These are phyloP conservation scores for Corymbia calophylla DNA, from an alignment of 441 rosid genomes.

Conservation along the genomic window DNA sequence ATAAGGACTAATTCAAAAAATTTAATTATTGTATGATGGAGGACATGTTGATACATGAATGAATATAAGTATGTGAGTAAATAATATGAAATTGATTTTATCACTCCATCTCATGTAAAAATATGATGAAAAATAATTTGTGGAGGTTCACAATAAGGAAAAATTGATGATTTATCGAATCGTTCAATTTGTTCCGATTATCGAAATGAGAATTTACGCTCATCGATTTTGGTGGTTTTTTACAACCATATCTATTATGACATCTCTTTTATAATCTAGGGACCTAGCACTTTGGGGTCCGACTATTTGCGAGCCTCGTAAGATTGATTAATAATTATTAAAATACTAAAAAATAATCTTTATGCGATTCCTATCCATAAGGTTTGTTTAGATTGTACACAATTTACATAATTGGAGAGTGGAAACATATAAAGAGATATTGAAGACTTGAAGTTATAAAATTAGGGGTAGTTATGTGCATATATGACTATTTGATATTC, in stretches of 20 bases:
- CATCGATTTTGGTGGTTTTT: background rate
- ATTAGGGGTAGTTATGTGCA: too few relatives aligned
- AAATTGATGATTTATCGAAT: background rate
- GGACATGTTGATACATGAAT: too few relatives aligned
- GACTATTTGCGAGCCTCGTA: background rate
- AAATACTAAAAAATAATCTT: background rate
- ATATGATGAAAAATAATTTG: background rate
- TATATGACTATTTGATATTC: too few relatives aligned
- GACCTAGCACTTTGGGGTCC: background rate
- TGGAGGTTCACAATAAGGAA: fast-evolving
- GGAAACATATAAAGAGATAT: background rate
- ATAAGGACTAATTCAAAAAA: background rate
- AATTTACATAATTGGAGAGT: too few relatives aligned
- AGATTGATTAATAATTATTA: background rate
- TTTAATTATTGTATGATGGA: too few relatives aligned
- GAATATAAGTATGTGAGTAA: background rate
- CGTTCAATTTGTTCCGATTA: background rate
- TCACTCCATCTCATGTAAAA: background rate
- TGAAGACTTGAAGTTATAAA: too few relatives aligned
- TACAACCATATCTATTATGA: background rate
- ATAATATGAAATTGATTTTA: background rate
- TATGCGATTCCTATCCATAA: background rate
- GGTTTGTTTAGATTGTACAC: background rate
- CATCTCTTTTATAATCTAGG: background rate
- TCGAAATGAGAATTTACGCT: background rate